phyloP scores from a whole-genome alignment of 2,329 filamentous ascomycete species.

The Pleomassaria siparia region DNA sequence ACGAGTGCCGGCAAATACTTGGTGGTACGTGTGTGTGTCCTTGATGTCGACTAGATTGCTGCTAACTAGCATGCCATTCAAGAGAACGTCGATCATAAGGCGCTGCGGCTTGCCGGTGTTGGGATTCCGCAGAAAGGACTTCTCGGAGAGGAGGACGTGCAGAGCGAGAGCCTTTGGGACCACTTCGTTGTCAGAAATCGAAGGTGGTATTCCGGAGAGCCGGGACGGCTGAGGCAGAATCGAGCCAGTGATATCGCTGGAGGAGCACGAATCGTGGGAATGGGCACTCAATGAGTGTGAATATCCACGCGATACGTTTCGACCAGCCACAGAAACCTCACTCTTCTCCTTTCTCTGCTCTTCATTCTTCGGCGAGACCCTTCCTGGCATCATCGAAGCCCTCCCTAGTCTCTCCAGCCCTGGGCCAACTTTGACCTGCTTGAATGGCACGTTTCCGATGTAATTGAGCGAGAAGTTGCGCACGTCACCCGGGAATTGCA shows the following conservation, averaged over 20 bases:
- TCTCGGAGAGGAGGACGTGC: constrained; percentile 33
- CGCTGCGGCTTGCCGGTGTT: constrained; percentile 26
- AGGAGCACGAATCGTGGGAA: background rate
- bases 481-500: constrained; percentile 29
- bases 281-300: background rate
- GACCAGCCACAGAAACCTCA: too few relatives aligned
- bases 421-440: constrained; percentile 28
- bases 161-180: constrained; percentile 29
- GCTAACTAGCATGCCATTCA: constrained; percentile 49
- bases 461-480: constrained; percentile 27
- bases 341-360: background rate
- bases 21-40: constrained; percentile 20
- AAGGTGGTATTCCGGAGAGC: background rate
- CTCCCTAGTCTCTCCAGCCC: background rate
- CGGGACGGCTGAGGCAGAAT: background rate
- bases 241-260: background rate
- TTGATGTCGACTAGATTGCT: constrained; percentile 29
- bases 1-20: constrained; percentile 44
- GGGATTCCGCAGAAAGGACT: constrained; percentile 31
- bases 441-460: constrained; percentile 33
- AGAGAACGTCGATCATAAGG: constrained; percentile 51
- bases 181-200: background rate
- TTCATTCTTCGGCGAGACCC: background rate
- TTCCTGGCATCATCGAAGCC: background rate
- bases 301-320: background rate